Base-by-base conservation (phyloP, 129 eudicot species). In the Scalesia atractyloides region DNA sequence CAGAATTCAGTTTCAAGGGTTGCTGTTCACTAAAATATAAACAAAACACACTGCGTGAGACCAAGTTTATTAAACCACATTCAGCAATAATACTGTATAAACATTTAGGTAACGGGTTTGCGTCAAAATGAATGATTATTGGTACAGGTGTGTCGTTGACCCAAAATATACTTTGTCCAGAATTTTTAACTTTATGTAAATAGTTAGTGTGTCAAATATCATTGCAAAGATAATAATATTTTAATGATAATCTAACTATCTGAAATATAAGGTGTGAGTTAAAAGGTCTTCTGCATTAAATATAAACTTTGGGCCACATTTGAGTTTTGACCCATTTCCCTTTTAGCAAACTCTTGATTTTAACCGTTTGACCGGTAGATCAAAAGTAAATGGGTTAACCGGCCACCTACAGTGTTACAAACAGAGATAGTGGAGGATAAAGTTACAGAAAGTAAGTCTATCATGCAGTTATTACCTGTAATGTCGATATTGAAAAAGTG, bases 401-500 rank as follows among this genome's bases (percentile, higher is more conserved):
- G 13, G 44, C 13, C 68, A 36, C 24, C 24, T 36, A 47, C 36
- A 63, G n/a, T 16, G 24, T 30, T 26, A 70, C 36, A 70, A 36
- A 34, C 64, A 70, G 51, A 36, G 5, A 53, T 36, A 59, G 10
- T 11, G 64, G 64, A 36, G 14, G 7, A 16, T 53, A 7, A 30
- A 22, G 46, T 59, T 16, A 41, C 39, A 19, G 17, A 34, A 19
- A 47, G 26, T 51, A 52, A 59, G 52, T 70, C 37, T 19, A 39
- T 9, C 64, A 66, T 44, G 63, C 62, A 69, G 14, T 39, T 30
- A 50, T 80, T 82, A 93, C 98, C 99, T 94, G 89, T 94, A 94
- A 68, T 91, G 97, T 19, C 99, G 96, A 76, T 94, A 94, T 71
- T 94, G 99, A 60, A 94, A 94, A 66, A 94, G 95, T 68, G 96